Base-by-base conservation (phyloP, 805 yeast species). In the Teunomyces atbi region DNA sequence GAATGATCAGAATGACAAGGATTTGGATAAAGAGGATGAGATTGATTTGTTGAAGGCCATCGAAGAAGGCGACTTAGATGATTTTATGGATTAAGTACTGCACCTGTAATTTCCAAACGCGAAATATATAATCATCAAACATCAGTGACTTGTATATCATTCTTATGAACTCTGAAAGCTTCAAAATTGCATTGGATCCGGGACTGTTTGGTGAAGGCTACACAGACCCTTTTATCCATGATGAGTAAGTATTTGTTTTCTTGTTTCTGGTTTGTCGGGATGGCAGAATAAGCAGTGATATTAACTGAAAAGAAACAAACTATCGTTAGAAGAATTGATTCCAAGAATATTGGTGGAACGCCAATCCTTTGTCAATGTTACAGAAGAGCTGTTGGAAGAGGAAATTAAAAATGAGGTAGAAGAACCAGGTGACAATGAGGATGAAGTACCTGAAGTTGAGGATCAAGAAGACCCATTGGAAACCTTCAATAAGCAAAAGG, bases 271-370 rank as follows among this genome's bases (percentile, higher is more conserved):
- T 18, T 13, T 5, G 16, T 23, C 3, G 26, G 11, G 11, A 11
- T 23, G 7, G 8, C 26, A 23, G 11, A 23, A 23, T 23, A 23
- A 23, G 11, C 6, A 42, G 27, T 15, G 18, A 13, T 29, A 44
- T 53, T 56, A 57, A 56, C 59, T 26, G 6, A 32, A 23, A 23
- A 66, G 71, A 51, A 72, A 71, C 43, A 60, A 71, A 37, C 65
- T 81, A 49, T 65, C 81, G 0, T 57, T 84, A 28, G 69, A 73
- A 13, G 82, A 82, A 52, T 59, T 84, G 29, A 78, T 84, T 20
- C 86, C 86, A 4, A 66, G 79, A 33, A 81, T 84, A 27, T 67
- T 83, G 36, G 65, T 66, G 26, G 86, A 84, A 55, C 65, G 85
- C 20, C 82, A 83, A 30, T 74, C 86, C 16, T 85, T 86, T 51